Evolutionary conservation across 2,329 filamentous ascomycete species (phyloP), one percentile per base, ranked within the genome.

Genomic region (Orbilia javanica): DNA sequence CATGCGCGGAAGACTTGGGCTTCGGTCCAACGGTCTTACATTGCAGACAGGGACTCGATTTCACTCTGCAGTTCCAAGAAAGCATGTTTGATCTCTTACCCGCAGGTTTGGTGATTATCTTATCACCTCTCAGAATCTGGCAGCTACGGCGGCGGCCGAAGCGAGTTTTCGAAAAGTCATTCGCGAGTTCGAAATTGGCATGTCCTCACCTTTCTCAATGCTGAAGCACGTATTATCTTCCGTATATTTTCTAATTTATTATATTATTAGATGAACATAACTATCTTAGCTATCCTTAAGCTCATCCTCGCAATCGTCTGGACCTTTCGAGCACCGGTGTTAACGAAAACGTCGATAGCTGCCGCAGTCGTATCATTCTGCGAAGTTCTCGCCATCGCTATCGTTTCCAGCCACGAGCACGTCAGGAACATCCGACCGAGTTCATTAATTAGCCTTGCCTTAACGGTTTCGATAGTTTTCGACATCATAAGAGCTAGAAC

Each of bases 361-460:
- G 69, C 69, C 10, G 69, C 75, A 13, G 64, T 36, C 10, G 36
- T 79, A 39, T 73, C 69, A 3, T 74, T 79, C 36, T 78, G 75
- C 22, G 75, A 74, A 18, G 64, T 74, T 42, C 29, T 79, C 7
- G 75, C 75, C 5, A 69, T 74, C 11, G 68, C 63, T 27, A 48
- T 68, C 4, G 46, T 79, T 27, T 73, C 69, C 3, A 64, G 67
- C n/a, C 66, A 63, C 25, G 75, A 79, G n/a, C 75, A 79, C 34
- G 57, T 79, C 36, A 22, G 69, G 31, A 79, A 74, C 27, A 74
- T 74, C 27, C 69, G 75, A 29, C 75, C 75, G 4, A 79, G 75
- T 13, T 65, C 75, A 13, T 13, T 79, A 20, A 34, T 79, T 2
- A 69, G 64, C 15, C 50, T 79, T 25, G 65, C 57, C 3, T 29